A percentile compares a stretch with the other conserved stretches of the same genome.
phyloP scores from a whole-genome alignment of 106 monocot species.

The Acorus calamus region DNA sequence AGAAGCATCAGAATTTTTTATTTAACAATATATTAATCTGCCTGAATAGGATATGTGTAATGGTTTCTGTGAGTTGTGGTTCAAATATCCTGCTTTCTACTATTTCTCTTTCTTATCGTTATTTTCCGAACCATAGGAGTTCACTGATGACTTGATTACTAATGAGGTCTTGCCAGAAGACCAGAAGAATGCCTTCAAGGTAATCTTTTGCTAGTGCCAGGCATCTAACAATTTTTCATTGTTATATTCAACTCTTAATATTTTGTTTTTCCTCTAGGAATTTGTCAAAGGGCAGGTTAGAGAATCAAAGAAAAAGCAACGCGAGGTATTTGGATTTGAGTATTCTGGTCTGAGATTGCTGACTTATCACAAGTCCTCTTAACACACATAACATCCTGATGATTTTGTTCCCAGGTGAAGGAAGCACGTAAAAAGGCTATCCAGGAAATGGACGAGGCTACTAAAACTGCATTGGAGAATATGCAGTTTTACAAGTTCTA shows the following conservation, averaged over 20 bases:
- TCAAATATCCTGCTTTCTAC: too few relatives aligned
- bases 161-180: slow-evolving; percentile 58
- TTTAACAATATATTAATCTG: too few relatives aligned
- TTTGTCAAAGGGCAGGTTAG: slow-evolving; percentile 68
- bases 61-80: too few relatives aligned
- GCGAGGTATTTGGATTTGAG: slow-evolving; percentile 31
- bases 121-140: slow-evolving; percentile 40
- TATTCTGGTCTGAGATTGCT: too few relatives aligned
- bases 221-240: not conserved
- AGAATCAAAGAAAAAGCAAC: slow-evolving; percentile 61
- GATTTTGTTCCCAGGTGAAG: slow-evolving; percentile 34
- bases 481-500: slow-evolving; percentile 92
- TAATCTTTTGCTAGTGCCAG: slow-evolving; percentile 5
- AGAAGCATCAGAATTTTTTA: too few relatives aligned
- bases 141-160: slow-evolving; percentile 40
- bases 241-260: not conserved
- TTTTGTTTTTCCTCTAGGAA: slow-evolving; percentile 27
- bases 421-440: slow-evolving; percentile 74
- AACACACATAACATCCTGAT: not conserved
- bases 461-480: slow-evolving; percentile 63
- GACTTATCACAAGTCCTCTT: not conserved
- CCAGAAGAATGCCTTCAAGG: slow-evolving; percentile 79
- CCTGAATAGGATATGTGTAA: too few relatives aligned
- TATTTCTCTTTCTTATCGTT: too few relatives aligned
- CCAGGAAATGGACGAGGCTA: slow-evolving; percentile 67